Evolutionary conservation across 192 early-diverging fungal genomes (phyloP), one percentile per base, ranked within the genome.

Genomic region (Coemansia asiatica): DNA sequence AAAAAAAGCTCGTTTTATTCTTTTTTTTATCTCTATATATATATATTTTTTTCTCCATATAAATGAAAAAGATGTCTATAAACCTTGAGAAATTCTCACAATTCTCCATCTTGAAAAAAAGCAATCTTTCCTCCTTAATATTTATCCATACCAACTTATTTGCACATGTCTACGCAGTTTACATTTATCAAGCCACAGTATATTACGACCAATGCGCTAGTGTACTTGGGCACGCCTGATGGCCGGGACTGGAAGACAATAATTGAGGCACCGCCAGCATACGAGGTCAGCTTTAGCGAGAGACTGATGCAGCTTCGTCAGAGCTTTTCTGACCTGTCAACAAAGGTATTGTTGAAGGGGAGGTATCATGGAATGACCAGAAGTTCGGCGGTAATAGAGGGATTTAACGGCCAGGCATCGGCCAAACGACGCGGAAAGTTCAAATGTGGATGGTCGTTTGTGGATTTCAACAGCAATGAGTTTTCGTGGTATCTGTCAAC

Each of bases 391-490:
- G 29, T 18, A 3, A 55, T 55, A 16, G 27, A 55, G 27, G 53
- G 53, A 12, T 55, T n/a, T n/a, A 29, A 55, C 53, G 15, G 15
- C 1, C 29, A 26, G 29, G 27, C 27, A 1, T 29, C 53, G 27
- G 53, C 53, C 26, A 55, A 55, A 19, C 25, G 53, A 16, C 53
- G 53, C 13, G n/a, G 27, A 25, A 55, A 31, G 53, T n/a, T 55
- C 53, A 55, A 55, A 28, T 27, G 15, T 21, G 53, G 25, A 15
- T 55, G 53, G 53, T 55, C 53, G 15, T 55, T 55, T 55, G 53
- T 55, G 27, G 53, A 55, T 6, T 55, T 55, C 9, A 55, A 13
- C 53, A 7, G 53, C 13, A 55, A 55, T 27, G 53, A 55, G 53
- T 55, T 55, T n/a, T 2, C 26, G 27, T 55, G 53, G 53, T n/a